Percentiles rank a stretch among this genome's conserved stretches.
Evolutionary conservation across 352 stramenopile species (phyloP).

Genomic region (Globisporangium cystogenes): DNA sequence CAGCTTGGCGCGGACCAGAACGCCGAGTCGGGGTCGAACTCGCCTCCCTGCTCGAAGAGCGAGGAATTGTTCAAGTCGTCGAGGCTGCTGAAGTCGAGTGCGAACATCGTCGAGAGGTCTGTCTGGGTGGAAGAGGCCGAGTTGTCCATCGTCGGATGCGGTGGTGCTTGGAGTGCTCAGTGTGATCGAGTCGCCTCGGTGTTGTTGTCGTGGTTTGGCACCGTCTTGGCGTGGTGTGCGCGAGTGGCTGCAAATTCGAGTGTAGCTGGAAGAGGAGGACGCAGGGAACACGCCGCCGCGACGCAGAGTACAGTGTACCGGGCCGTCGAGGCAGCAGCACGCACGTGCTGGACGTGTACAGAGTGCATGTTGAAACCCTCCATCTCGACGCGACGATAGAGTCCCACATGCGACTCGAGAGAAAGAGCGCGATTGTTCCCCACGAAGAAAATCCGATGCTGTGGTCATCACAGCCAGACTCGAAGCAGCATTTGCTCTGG

Average conservation of each 20-base stretch:
- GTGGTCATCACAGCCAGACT: background rate
- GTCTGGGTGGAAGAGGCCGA: background rate
- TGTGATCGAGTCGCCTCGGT: background rate
- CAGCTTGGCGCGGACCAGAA: background rate
- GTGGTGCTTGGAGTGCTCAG: background rate
- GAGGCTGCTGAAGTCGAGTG: background rate
- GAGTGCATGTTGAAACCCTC: background rate
- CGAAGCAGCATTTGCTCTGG: background rate
- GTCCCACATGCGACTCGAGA: background rate
- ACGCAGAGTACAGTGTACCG: too few relatives aligned
- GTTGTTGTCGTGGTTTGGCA: background rate
- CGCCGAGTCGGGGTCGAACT: background rate
- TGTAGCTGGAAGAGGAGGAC: background rate
- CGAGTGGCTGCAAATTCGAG: background rate
- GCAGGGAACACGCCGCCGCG: background rate
- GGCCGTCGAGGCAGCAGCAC: background rate
- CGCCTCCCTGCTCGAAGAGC: background rate
- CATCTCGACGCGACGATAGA: background rate
- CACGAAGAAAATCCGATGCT: background rate
- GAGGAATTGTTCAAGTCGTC: background rate
- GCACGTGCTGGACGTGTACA: too few relatives aligned
- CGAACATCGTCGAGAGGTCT: background rate
- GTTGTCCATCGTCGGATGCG: background rate
- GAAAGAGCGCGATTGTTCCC: background rate
- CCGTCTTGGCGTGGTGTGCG: background rate